Base-by-base conservation (phyloP, 2,329 filamentous ascomycete species). In the Dendryphion nanum region DNA sequence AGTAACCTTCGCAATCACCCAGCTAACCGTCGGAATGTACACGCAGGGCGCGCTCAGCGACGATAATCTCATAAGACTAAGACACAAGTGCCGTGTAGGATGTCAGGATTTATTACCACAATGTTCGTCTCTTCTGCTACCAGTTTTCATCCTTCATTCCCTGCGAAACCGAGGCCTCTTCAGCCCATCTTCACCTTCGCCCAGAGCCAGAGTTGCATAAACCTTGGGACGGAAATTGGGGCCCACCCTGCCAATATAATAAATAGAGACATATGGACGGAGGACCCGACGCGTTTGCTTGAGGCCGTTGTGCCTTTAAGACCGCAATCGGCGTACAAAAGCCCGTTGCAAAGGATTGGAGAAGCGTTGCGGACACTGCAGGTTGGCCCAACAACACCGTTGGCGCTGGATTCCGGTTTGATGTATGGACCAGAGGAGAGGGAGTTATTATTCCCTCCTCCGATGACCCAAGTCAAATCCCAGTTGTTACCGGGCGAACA, bases 101-200 rank as follows among this genome's bases (percentile, higher is more conserved):
- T 88, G 85, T 79, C 83, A 63, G 85, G 84, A 51, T 86, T 89
- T 71, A 84, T 89, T 62, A 87, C 83, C 53, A 89, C 86, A 65
- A 86, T 88, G 84, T 88, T 75, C 71, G 83, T 86, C 48, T 57
- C 55, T 21, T 49, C 58, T 44, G 44, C 48, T 57, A 37, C 51
- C 52, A 36, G 36, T 40, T 44, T 42, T 57, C 64, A 50, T 48
- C 48, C 54, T 47, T 41, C 41, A 42, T 62, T 57, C 53, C 55
- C 47, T 45, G 42, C 54, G 41, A 64, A 55, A 45, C 55, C 57
- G 38, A 55, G 47, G 47, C 58, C 67, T 38, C 57, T 74, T 51
- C 66, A 67, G 41, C 66, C 68, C 33, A 61, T 72, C 53, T 64
- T 68, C 33, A 61, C 72, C 53, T 64, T 69, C 47, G 63, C 67